Conservation (phyloP, 148 eudicot genomes). For the Gaultheria prostrata region DNA sequence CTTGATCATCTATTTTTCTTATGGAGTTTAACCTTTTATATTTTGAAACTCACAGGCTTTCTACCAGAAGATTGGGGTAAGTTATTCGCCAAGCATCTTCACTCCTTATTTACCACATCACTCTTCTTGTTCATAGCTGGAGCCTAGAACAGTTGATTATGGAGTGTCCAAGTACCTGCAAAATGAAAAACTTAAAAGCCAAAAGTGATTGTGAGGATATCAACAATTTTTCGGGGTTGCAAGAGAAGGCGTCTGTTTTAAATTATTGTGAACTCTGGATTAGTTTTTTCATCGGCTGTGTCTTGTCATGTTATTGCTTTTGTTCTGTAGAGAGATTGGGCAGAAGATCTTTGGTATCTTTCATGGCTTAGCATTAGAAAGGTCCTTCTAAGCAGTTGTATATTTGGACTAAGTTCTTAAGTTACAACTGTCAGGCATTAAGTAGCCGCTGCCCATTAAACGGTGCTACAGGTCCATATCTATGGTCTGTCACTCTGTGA, state of each 20-base stretch:
- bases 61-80: slow-evolving; percentile 74
- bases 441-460: neutral
- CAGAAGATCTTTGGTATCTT: neutral
- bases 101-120: slow-evolving; percentile 79
- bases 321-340: neutral
- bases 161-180: slow-evolving; percentile 72
- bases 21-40: neutral
- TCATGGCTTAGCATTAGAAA: neutral
- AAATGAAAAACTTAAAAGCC: slow-evolving; percentile 43
- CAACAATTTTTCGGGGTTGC: neutral
- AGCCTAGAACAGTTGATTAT: slow-evolving; percentile 60
- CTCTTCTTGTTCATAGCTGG: slow-evolving; percentile 75
- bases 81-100: slow-evolving; percentile 60
- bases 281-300: neutral
- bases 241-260: neutral
- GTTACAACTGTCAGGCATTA: neutral
- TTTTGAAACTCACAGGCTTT: slow-evolving; percentile 46
- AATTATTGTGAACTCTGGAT: neutral
- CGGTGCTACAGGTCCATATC: neutral
- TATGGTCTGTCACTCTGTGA: neutral
- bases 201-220: slow-evolving; percentile 39
- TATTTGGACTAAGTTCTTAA: neutral
- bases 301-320: neutral
- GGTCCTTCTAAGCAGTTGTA: slow-evolving; percentile 1
- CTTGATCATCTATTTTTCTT: neutral